Percentiles rank a stretch among this genome's conserved stretches.
Evolutionary conservation across 306 rosid species (phyloP).

Genomic region (Dryas octopetala): DNA sequence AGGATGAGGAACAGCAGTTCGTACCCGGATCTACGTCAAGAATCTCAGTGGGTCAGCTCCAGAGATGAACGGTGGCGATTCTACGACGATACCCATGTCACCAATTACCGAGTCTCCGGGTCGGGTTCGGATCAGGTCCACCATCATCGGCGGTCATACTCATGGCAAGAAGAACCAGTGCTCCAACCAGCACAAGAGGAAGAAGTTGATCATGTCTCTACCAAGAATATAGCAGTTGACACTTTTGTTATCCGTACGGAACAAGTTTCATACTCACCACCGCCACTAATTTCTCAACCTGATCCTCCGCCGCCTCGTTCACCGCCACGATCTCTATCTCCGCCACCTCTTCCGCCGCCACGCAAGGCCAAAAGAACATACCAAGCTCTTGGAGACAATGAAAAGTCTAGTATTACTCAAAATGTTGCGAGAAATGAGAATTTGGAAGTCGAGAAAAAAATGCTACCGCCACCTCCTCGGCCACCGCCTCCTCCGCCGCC

Average conservation of each 20-base stretch:
- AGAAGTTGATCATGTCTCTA: neutral
- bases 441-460: neutral
- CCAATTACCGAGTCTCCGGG: conserved; percentile 27
- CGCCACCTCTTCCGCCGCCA: conserved; percentile 20
- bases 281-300: neutral
- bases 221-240: conserved; percentile 37
- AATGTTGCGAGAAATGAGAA: neutral
- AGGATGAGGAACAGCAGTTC: conserved; percentile 74
- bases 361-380: conserved; percentile 35
- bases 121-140: conserved; percentile 31
- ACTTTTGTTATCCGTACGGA: conserved; percentile 34
- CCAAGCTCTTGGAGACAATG: conserved; percentile 25
- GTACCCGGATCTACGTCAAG: conserved; percentile 87
- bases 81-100: conserved; percentile 58
- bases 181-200: conserved; percentile 3
- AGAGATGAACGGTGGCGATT: conserved; percentile 64
- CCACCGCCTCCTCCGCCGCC: conserved; percentile 24
- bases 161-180: conserved; percentile 27
- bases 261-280: conserved; percentile 19
- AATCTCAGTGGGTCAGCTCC: conserved; percentile 35
- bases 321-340: conserved; percentile 28
- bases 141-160: conserved; percentile 29
- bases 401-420: neutral
- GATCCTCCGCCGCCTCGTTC: conserved; percentile 12
- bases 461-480: neutral